Conservation (phyloP, 257 asterid genomes). For the Ilex aquifolium region DNA sequence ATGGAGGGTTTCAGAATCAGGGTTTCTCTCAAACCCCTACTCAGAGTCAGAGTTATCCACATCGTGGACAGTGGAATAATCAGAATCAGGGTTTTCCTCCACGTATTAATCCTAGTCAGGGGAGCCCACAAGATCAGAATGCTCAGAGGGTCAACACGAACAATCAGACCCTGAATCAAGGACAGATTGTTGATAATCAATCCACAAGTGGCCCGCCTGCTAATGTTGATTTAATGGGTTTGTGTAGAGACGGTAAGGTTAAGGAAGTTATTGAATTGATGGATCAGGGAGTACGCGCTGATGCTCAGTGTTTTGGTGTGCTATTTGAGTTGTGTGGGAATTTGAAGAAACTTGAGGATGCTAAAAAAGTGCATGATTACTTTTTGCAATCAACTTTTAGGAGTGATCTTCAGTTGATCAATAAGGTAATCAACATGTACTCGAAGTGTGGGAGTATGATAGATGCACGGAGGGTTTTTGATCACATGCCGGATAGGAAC, state of each 20-base stretch:
- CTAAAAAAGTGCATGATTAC: conserved; percentile 85
- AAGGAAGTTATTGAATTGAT: conserved; percentile 73
- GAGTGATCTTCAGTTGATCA: conserved; percentile 53
- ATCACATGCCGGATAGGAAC: conserved; percentile 82
- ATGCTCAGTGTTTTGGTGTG: conserved; percentile 56
- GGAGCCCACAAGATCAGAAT: conserved; percentile 22
- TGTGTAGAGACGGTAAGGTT: conserved; percentile 69
- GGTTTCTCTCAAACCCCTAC: background rate
- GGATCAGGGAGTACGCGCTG: conserved; percentile 69
- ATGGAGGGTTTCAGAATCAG: conserved; percentile 36
- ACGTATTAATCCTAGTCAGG: conserved; percentile 17
- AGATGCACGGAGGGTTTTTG: conserved; percentile 83
- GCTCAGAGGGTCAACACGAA: conserved; percentile 5
- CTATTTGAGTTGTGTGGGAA: conserved; percentile 67
- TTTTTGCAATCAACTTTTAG: conserved; percentile 69
- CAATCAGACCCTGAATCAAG: conserved; percentile 39
- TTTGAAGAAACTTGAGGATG: conserved; percentile 76
- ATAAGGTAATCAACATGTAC: conserved; percentile 77
- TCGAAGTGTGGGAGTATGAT: conserved; percentile 82
- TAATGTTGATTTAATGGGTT: conserved; percentile 42
- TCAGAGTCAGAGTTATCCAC: background rate
- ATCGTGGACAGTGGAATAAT: background rate
- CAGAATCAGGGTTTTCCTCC: conserved; percentile 9
- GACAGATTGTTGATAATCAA: conserved; percentile 24
- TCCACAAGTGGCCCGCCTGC: conserved; percentile 14